Evolutionary conservation across 495 filamentous ascomycete genomes (phyloP), one percentile per base, ranked within the genome.

Genomic region (Saxophila tyrrhenica): DNA sequence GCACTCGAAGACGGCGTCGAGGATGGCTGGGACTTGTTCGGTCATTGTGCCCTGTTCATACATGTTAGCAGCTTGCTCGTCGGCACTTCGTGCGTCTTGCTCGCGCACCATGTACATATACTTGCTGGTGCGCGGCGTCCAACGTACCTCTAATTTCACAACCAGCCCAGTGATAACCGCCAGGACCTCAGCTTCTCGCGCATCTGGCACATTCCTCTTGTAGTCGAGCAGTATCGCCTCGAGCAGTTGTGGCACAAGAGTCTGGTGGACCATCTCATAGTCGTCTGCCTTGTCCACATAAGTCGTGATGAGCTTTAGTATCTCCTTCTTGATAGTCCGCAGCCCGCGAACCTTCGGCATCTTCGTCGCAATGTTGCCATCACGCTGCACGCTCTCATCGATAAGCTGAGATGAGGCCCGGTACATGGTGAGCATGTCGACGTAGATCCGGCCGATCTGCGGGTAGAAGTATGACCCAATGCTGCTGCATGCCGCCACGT

Each of bases 391-490:
- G 56, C 86, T 83, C 64, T 91, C 85, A 25, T 92, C 96, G 58
- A 99, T 96, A 59, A 99, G 81, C 65, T 87, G 78, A 63, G 89
- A 95, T n/a, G 89, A 89, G 25, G 91, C 89, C 46, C 88, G 83
- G 64, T 96, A 99, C 92, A 99, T 97, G 58, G 89, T 89, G 43
- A 99, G 73, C 94, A 99, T 97, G 67, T 99, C 94, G 65, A 91
- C 81, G 62, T 96, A 99, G 58, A 99, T 95, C 23, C 90, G 83
- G 45, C 90, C 94, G 64, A 99, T 94, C 67, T 99, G 92, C n/a
- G 92, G 91, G 65, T 92, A 95, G 71, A 99, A 99, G 72, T 96
- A 97, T 51, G 84, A 82, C 23, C 92, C 92, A 49, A 97, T 90
- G 0, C 94, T 97, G 23, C 85, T 87, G 65, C 92, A 97, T 15